Percentiles rank a stretch among this genome's conserved stretches.
Evolutionary conservation across 805 yeast species (phyloP).

Genomic region (Myxozyma geophila): DNA sequence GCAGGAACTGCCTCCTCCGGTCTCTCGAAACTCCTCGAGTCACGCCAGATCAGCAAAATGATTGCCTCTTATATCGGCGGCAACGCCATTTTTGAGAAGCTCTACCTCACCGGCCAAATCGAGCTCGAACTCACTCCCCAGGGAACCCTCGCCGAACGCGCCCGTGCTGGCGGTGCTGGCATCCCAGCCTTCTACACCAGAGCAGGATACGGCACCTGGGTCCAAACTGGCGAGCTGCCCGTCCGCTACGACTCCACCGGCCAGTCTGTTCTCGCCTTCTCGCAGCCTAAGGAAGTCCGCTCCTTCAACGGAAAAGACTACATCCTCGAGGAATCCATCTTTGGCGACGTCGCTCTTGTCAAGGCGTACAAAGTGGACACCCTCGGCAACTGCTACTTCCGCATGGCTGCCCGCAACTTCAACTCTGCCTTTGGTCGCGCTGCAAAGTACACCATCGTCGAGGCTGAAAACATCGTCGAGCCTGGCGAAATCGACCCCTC

Average conservation of each 20-base stretch:
- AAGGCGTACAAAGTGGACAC: constrained; percentile 56
- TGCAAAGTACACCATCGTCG: constrained; percentile 54
- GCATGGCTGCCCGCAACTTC: constrained; percentile 54
- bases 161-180: constrained; percentile 56
- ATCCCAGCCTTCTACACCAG: constrained; percentile 57
- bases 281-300: constrained; percentile 51
- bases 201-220: constrained; percentile 58
- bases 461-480: constrained; percentile 56
- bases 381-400: constrained; percentile 55
- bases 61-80: constrained; percentile 52
- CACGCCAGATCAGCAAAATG: constrained; percentile 53
- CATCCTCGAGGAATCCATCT: constrained; percentile 49
- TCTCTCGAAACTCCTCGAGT: constrained; percentile 48
- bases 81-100: constrained; percentile 50
- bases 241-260: constrained; percentile 48
- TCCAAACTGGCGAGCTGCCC: constrained; percentile 55
- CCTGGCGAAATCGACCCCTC: constrained; percentile 53
- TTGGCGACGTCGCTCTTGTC: constrained; percentile 55
- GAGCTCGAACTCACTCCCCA: constrained; percentile 57
- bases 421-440: constrained; percentile 54
- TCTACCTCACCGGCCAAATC: constrained; percentile 51
- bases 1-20: constrained; percentile 55
- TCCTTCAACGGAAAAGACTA: constrained; percentile 52
- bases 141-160: constrained; percentile 57
- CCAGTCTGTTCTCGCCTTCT: constrained; percentile 45